These are phyloP conservation scores for Penicillium fuscoglaucum DNA, from an alignment of 2,329 filamentous ascomycete species.

Conservation along the genomic window DNA sequence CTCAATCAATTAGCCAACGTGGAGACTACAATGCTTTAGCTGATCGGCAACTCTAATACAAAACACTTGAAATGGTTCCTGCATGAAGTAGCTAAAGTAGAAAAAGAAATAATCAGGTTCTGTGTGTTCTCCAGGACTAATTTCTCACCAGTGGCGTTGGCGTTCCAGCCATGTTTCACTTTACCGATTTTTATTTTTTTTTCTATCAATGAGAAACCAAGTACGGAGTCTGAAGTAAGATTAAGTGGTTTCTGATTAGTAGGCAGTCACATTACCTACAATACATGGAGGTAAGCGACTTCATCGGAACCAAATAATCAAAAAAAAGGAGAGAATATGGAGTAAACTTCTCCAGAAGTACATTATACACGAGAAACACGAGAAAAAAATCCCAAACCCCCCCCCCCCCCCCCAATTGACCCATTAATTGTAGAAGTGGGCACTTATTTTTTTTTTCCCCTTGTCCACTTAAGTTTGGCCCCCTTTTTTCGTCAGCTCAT, in stretches of 20 bases:
- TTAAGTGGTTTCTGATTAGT: conserved; percentile 1
- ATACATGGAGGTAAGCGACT: not conserved
- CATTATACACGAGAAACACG: not conserved
- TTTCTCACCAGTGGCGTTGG: conserved; percentile 13
- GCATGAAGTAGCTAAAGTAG: conserved; percentile 14
- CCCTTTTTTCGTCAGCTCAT: not conserved
- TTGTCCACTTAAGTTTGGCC: not conserved
- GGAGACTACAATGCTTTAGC: conserved; percentile 14
- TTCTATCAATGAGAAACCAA: not conserved
- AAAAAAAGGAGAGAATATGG: conserved; percentile 1
- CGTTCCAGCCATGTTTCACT: conserved; percentile 32
- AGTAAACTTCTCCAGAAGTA: not conserved
- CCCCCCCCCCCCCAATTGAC: not conserved
- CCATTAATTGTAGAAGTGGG: conserved; percentile 8
- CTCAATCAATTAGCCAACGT: conserved; percentile 19
- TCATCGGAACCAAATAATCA: conserved; percentile 1
- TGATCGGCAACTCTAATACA: conserved; percentile 26
- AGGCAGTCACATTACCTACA: not conserved
- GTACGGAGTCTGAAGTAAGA: not conserved
- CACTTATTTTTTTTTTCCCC: not conserved
- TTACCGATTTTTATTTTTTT: not conserved
- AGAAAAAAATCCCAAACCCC: not conserved
- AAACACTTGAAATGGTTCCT: conserved; percentile 14
- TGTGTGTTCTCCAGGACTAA: conserved; percentile 1
- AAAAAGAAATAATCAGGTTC: not conserved